Conservation (phyloP, 345 rosid genomes). For the Dipteronia sinensis region DNA sequence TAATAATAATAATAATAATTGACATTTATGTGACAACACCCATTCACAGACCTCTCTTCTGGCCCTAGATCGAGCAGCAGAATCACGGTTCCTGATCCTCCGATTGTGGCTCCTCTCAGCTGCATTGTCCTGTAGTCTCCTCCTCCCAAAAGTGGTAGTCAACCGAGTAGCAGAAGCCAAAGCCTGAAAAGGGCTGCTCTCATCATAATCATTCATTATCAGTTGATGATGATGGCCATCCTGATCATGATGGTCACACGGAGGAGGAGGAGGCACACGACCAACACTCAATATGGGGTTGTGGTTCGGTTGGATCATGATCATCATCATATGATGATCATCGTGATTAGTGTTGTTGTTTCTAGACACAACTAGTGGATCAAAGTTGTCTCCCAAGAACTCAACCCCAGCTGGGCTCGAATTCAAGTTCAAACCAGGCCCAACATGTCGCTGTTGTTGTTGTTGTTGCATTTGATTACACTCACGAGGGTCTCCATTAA, state of each 20-base stretch:
- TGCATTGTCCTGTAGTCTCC: constrained; percentile 41
- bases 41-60: constrained; percentile 58
- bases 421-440: constrained; percentile 62
- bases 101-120: constrained; percentile 33
- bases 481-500: constrained; percentile 31
- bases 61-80: constrained; percentile 88
- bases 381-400: constrained; percentile 41
- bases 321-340: no score
- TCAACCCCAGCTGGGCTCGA: constrained; percentile 49
- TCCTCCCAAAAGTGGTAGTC: constrained; percentile 40
- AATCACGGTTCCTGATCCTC: constrained; percentile 83
- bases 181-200: constrained; percentile 32
- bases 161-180: constrained; percentile 36
- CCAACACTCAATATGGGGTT: background rate
- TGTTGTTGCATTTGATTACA: background rate
- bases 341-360: background rate
- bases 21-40: background rate
- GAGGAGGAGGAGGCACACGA: background rate
- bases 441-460: constrained; percentile 35
- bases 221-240: background rate
- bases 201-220: background rate
- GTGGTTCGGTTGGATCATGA: background rate
- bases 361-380: constrained; percentile 26
- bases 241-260: background rate
- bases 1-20: background rate